Conservation (phyloP, 371 early-diverging fungal species). For the Umbelopsis sp. region DNA sequence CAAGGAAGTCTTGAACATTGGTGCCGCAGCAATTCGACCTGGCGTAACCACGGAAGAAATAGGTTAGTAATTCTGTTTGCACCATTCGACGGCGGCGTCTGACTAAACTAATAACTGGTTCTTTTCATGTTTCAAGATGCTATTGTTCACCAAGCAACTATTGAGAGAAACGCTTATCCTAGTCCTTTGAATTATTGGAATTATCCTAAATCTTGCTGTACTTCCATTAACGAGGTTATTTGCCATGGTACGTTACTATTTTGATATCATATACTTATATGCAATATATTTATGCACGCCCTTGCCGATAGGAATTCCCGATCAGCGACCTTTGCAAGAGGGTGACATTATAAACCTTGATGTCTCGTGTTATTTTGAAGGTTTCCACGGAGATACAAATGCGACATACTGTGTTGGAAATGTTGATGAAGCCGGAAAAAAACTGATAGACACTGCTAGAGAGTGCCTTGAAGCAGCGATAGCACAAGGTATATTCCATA, state of each 20-base stretch:
- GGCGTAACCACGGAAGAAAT: slow-evolving; percentile 95
- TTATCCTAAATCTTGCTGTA: slow-evolving; percentile 93
- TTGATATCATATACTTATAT: background rate
- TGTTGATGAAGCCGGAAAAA: slow-evolving; percentile 74
- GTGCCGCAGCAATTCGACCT: slow-evolving; percentile 73
- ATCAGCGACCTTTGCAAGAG: slow-evolving; percentile 80
- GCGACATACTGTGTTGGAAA: slow-evolving; percentile 87
- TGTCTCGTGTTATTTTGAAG: slow-evolving; percentile 84
- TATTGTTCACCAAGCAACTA: slow-evolving; percentile 84
- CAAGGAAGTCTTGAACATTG: slow-evolving; percentile 86
- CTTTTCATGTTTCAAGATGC: slow-evolving; percentile 51
- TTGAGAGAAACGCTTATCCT: slow-evolving; percentile 89
- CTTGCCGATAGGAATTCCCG: slow-evolving; percentile 66
- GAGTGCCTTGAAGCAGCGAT: slow-evolving; percentile 91
- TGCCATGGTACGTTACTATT: slow-evolving; percentile 67
- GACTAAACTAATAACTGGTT: background rate
- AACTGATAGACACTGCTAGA: slow-evolving; percentile 75
- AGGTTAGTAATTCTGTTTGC: slow-evolving; percentile 26
- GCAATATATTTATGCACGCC: background rate
- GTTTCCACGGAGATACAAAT: slow-evolving; percentile 92
- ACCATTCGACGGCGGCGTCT: no score
- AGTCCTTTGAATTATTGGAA: slow-evolving; percentile 93
- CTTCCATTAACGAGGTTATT: slow-evolving; percentile 59
- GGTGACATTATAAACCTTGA: slow-evolving; percentile 95
- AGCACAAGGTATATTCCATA: slow-evolving; percentile 65